Evolutionary conservation across 2,329 filamentous ascomycete species (phyloP), one percentile per base, ranked within the genome.

Genomic region (Diaporthe helianthi): DNA sequence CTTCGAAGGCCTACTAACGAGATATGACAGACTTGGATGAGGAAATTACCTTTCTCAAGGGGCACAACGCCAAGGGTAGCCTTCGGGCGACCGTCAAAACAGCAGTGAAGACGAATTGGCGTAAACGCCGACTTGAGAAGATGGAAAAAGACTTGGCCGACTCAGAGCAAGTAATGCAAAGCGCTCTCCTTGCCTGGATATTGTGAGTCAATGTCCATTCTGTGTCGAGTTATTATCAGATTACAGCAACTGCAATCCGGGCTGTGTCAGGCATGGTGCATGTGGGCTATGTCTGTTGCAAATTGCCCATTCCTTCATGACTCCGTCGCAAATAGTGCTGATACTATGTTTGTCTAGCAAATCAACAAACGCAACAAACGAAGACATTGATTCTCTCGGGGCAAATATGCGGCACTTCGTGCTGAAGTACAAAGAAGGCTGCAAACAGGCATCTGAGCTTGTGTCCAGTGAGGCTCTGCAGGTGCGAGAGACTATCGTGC

Each of bases 201-300:
- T 60, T 60, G 54, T 60, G 13, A 17, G 54, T 44, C 36, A 36
- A 1, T 7, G 2, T n/a, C 6, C 22, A 29, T 2, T 15, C 6
- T 1, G 10, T 10, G 0, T 4, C 2, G 29, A 3, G 6, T 7
- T 12, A 22, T 3, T 8, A 22, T 5, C 7, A 0, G n/a, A 24
- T 3, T 9, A 15, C 15, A 8, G 22, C 36, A 26, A 17, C 12
- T 26, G 7, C 10, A 10, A 41, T 1, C 13, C n/a, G 41, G 41
- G 10, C 41, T 2, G 19, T 2, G 10, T 3, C 15, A 1, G n/a
- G 5, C 31, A 33, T 33, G 31, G 12, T 4, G 36, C n/a, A n/a
- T n/a, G n/a, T n/a, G 3, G 2, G 36, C 36, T 41, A 1, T 2
- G 36, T 41, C 12, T 17, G 2, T 41, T 15, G 3, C 33, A 38